A percentile compares a stretch with the other conserved stretches of the same genome.
These are phyloP conservation scores for Pezicula rhizophila DNA, from an alignment of 2,329 filamentous ascomycete species.

Conservation along the genomic window DNA sequence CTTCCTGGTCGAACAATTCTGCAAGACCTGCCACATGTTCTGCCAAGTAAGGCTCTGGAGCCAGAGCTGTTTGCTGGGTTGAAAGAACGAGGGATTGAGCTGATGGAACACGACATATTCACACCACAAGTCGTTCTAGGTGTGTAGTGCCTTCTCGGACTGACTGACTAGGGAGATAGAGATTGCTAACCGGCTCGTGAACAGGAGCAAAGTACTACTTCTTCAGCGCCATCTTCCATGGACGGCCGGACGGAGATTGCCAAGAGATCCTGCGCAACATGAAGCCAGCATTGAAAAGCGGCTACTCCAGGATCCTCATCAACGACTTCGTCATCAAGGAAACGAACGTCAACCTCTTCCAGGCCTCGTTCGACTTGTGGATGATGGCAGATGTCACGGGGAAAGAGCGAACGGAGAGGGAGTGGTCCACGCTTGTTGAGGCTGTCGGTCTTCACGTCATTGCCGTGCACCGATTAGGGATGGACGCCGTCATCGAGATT, in stretches of 20 bases:
- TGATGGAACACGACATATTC: background rate
- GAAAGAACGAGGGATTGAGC: background rate
- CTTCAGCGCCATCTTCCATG: constrained; percentile 24
- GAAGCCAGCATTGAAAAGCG: constrained; percentile 14
- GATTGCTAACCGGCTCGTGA: no score
- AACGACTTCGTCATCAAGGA: background rate
- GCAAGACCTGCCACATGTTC: constrained; percentile 31
- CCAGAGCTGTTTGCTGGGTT: background rate
- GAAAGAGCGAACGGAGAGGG: constrained; percentile 36
- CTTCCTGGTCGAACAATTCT: constrained; percentile 31
- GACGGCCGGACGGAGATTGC: constrained; percentile 23
- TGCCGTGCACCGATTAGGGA: no score
- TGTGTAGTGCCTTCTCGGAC: constrained; percentile 8
- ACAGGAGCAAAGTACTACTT: constrained; percentile 11
- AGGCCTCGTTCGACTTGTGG: constrained; percentile 31
- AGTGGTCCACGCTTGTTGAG: constrained; percentile 33
- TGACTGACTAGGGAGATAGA: no score
- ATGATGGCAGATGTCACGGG: constrained; percentile 24
- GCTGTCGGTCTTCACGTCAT: no score
- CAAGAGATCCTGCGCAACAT: constrained; percentile 18
- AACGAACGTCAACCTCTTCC: constrained; percentile 27
- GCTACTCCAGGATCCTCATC: constrained; percentile 2
- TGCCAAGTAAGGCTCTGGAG: constrained; percentile 8
- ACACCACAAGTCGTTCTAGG: constrained; percentile 13
- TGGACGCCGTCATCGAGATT: no score